phyloP scores from a whole-genome alignment of 495 filamentous ascomycete species.

The Barbatosphaeria neglecta region DNA sequence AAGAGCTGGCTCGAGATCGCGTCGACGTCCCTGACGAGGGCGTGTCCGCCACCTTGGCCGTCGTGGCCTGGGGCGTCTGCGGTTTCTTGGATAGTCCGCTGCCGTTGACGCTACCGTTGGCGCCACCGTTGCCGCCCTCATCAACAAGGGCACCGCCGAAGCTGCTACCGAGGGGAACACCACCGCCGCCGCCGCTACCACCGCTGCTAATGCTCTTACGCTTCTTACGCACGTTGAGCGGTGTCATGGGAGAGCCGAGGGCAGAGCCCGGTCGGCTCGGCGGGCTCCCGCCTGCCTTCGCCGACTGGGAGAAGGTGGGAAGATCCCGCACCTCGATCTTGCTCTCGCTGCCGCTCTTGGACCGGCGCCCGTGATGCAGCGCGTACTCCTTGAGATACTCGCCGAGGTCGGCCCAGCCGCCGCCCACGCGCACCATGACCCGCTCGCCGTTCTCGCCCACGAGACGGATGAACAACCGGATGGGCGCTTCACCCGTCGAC shows the following conservation, averaged over 20 bases:
- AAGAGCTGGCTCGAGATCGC: conserved; percentile 32
- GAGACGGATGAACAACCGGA: conserved; percentile 84
- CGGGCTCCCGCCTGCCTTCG: conserved; percentile 26
- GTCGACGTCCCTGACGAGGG: conserved; percentile 21
- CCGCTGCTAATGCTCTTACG: conserved; percentile 26
- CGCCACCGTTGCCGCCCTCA: background rate
- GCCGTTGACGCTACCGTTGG: background rate
- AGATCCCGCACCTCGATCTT: conserved; percentile 52
- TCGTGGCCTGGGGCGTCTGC: conserved; percentile 22
- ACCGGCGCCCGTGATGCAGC: conserved; percentile 65
- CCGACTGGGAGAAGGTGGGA: conserved; percentile 12
- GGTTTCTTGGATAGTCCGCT: conserved; percentile 8
- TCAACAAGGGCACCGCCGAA: background rate
- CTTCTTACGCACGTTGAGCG: conserved; percentile 37
- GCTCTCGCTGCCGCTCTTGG: conserved; percentile 24
- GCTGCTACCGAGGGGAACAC: background rate
- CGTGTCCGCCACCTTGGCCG: conserved; percentile 11
- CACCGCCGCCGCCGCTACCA: background rate
- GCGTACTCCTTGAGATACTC: conserved; percentile 94
- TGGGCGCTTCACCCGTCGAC: conserved; percentile 66
- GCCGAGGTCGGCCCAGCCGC: conserved; percentile 89
- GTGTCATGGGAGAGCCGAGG: conserved; percentile 24
- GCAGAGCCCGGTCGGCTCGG: conserved; percentile 26
- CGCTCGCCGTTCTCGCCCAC: conserved; percentile 85
- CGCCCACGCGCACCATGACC: conserved; percentile 94